Evolutionary conservation across 2,329 filamentous ascomycete species (phyloP).

Genomic region (Clonostachys chloroleuca): DNA sequence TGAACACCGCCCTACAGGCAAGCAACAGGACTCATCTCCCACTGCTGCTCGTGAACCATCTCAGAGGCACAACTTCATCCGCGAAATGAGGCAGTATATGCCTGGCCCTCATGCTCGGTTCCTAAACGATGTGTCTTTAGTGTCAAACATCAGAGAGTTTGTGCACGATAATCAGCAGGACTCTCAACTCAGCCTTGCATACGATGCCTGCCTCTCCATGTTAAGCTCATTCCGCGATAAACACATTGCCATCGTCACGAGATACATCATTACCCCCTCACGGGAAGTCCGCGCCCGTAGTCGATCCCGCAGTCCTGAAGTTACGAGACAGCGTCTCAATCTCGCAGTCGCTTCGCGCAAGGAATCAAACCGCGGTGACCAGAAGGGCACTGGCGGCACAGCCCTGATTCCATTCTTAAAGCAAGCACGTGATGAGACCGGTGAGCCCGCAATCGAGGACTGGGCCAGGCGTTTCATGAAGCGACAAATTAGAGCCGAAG

Average conservation of each 20-base stretch:
- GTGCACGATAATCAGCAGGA: slow-evolving; percentile 47
- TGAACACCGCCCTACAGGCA: slow-evolving; percentile 83
- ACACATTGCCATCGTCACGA: slow-evolving; percentile 92
- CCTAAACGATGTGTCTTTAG: slow-evolving; percentile 69
- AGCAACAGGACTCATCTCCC: slow-evolving; percentile 16
- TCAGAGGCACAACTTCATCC: slow-evolving; percentile 75
- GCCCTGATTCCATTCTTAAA: slow-evolving; percentile 94
- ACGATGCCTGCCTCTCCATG: slow-evolving; percentile 81
- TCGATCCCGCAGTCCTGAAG: slow-evolving; percentile 53
- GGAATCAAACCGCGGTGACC: slow-evolving; percentile 40
- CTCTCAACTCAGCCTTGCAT: slow-evolving; percentile 70
- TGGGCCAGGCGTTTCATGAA: slow-evolving; percentile 58
- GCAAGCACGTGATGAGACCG: slow-evolving; percentile 93
- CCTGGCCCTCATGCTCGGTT: slow-evolving; percentile 88
- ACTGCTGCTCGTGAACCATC: slow-evolving; percentile 2
- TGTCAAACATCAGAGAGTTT: slow-evolving; percentile 85
- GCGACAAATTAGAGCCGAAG: slow-evolving; percentile 41
- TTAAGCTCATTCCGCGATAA: slow-evolving; percentile 74
- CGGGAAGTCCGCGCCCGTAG: slow-evolving; percentile 65
- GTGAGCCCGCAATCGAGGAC: slow-evolving; percentile 75
- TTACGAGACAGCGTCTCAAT: slow-evolving; percentile 48
- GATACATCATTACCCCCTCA: slow-evolving; percentile 90
- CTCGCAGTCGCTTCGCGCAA: slow-evolving; percentile 55
- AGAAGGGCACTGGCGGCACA: slow-evolving; percentile 90
- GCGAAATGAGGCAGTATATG: slow-evolving; percentile 98